phyloP scores from a whole-genome alignment of 257 asterid species.

The Fraxinus cuspidata region DNA sequence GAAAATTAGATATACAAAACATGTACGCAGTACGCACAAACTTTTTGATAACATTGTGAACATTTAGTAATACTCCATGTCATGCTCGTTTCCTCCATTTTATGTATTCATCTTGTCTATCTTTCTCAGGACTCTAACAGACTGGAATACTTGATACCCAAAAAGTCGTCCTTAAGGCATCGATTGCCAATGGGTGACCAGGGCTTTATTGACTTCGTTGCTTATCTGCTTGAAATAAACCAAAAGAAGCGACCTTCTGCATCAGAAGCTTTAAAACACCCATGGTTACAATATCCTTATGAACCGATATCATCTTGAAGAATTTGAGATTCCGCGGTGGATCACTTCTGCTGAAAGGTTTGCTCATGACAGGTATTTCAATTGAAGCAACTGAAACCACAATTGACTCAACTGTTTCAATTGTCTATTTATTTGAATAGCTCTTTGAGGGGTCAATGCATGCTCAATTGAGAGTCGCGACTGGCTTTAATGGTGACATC shows the following conservation, averaged over 20 bases:
- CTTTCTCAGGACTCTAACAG: conserved; percentile 73
- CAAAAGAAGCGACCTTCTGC: conserved; percentile 90
- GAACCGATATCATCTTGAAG: conserved; percentile 53
- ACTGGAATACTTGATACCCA: conserved; percentile 88
- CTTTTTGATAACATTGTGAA: not conserved
- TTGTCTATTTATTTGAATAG: conserved; percentile 27
- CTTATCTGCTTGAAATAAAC: conserved; percentile 81
- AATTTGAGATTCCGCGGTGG: conserved; percentile 1
- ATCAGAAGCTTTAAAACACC: conserved; percentile 85
- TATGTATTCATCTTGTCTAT: not conserved
- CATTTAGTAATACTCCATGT: not conserved
- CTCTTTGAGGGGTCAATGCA: conserved; percentile 25
- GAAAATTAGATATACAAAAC: too few relatives aligned
- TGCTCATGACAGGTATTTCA: conserved; percentile 9
- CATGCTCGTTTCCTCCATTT: not conserved
- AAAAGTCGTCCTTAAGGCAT: conserved; percentile 89
- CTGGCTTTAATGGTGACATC: conserved; percentile 32
- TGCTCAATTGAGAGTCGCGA: conserved; percentile 36
- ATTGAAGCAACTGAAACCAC: conserved; percentile 18
- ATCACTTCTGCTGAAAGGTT: conserved; percentile 17
- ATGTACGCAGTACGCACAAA: not conserved
- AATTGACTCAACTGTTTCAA: not conserved
- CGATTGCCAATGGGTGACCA: conserved; percentile 99
- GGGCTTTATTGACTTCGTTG: conserved; percentile 88
- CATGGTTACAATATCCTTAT: conserved; percentile 94